Evolutionary conservation across 2,329 filamentous ascomycete genomes (phyloP).

Genomic region (Cercospora janseana): DNA sequence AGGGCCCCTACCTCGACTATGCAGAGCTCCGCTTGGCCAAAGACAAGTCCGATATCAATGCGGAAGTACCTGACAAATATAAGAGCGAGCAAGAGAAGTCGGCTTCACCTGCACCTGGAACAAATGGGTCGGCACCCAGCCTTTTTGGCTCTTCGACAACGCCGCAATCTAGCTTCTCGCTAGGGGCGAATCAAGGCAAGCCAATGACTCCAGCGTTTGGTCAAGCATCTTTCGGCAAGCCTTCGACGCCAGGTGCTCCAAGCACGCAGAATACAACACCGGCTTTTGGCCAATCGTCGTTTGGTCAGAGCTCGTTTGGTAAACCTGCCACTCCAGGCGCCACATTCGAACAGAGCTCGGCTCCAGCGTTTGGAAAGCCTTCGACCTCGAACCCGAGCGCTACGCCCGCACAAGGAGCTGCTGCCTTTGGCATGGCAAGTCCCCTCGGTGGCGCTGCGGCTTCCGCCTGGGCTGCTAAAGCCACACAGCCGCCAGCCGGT

Average conservation of each 20-base stretch:
- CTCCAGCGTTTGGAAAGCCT: constrained; percentile 17
- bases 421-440: constrained; percentile 13
- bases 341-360: constrained; percentile 8
- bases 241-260: background rate
- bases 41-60: constrained; percentile 6
- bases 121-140: background rate
- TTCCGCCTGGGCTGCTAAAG: constrained; percentile 6
- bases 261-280: constrained; percentile 12
- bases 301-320: constrained; percentile 9
- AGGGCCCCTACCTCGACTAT: constrained; percentile 12
- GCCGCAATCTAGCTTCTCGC: background rate
- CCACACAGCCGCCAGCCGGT: background rate
- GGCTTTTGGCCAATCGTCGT: constrained; percentile 24
- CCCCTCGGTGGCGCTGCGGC: background rate
- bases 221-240: constrained; percentile 9
- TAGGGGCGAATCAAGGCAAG: background rate
- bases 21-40: constrained; percentile 10
- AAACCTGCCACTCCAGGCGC: constrained; percentile 22
- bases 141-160: background rate
- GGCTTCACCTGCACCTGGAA: background rate
- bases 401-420: background rate
- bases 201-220: constrained; percentile 6
- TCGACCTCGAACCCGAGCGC: background rate
- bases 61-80: background rate
- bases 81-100: constrained; percentile 4